Conservation (phyloP, 192 early-diverging fungal species). For the Linnemannia elongata region DNA sequence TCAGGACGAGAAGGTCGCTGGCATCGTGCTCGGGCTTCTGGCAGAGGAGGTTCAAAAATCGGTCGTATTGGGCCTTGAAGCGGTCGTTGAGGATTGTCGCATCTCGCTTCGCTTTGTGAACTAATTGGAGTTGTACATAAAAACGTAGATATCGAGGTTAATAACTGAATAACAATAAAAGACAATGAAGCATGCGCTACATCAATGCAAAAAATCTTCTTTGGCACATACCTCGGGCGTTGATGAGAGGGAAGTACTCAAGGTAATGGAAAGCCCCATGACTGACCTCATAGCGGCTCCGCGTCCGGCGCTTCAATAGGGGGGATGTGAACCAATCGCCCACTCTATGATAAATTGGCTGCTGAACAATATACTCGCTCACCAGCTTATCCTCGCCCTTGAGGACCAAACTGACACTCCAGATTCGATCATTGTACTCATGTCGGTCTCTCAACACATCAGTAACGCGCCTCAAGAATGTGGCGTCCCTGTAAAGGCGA, state of each 20-base stretch:
- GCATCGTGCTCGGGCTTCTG: constrained; percentile 36
- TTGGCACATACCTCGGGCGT: constrained; percentile 59
- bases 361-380: constrained; percentile 46
- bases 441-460: constrained; percentile 41
- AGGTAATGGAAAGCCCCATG: constrained; percentile 26
- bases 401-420: constrained; percentile 57
- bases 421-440: constrained; percentile 47
- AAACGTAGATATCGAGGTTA: neutral
- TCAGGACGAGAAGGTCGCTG: constrained; percentile 52
- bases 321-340: constrained; percentile 51
- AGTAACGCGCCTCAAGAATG: constrained; percentile 31
- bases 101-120: constrained; percentile 35
- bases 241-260: constrained; percentile 61
- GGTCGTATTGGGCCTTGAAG: constrained; percentile 54
- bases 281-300: constrained; percentile 2
- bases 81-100: constrained; percentile 56
- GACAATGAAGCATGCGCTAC: neutral
- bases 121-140: constrained; percentile 11
- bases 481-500: constrained; percentile 25
- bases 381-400: constrained; percentile 35
- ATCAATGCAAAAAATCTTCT: neutral
- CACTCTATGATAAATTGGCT: constrained; percentile 1
- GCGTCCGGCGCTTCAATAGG: constrained; percentile 20
- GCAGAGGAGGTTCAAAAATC: constrained; percentile 49
- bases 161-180: neutral